Evolutionary conservation across 2,329 filamentous ascomycete genomes (phyloP).

Genomic region (Amphichorda felina): DNA sequence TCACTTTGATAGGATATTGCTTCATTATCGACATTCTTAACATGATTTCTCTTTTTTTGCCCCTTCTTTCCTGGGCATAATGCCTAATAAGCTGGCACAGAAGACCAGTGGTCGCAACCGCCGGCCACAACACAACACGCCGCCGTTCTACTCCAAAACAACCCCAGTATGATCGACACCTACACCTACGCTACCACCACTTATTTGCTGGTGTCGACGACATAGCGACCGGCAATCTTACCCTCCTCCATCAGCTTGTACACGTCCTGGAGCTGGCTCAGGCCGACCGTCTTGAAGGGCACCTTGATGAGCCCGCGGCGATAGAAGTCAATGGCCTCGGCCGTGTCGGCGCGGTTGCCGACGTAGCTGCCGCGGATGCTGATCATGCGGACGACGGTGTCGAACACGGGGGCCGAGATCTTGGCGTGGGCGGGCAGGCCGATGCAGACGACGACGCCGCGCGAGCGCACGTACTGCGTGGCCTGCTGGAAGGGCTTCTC

Average conservation of each 20-base stretch:
- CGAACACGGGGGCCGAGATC: conserved; percentile 77
- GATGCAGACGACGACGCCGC: conserved; percentile 77
- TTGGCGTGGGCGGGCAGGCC: conserved; percentile 73
- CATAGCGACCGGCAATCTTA: conserved; percentile 67
- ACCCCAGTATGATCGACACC: too few relatives aligned
- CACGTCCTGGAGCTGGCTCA: conserved; percentile 70
- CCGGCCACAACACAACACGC: too few relatives aligned
- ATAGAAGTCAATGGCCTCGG: conserved; percentile 88
- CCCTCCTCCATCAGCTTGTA: conserved; percentile 63
- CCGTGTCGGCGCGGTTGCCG: conserved; percentile 78
- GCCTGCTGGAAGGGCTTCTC: conserved; percentile 97
- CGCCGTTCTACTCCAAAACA: too few relatives aligned
- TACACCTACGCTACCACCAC: not conserved
- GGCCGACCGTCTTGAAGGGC: conserved; percentile 74
- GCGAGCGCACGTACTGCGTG: conserved; percentile 72
- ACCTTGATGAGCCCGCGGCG: conserved; percentile 71
- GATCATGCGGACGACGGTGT: conserved; percentile 82
- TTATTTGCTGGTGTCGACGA: conserved; percentile 62
- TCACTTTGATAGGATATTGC: too few relatives aligned
- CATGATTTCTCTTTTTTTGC: too few relatives aligned
- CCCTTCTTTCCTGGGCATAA: too few relatives aligned
- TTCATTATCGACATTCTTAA: too few relatives aligned
- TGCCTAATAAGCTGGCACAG: too few relatives aligned
- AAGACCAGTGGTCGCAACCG: too few relatives aligned
- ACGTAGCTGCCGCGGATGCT: conserved; percentile 89